These are phyloP conservation scores for Coffea canephora DNA, from an alignment of 257 asterid species.

Conservation along the genomic window DNA sequence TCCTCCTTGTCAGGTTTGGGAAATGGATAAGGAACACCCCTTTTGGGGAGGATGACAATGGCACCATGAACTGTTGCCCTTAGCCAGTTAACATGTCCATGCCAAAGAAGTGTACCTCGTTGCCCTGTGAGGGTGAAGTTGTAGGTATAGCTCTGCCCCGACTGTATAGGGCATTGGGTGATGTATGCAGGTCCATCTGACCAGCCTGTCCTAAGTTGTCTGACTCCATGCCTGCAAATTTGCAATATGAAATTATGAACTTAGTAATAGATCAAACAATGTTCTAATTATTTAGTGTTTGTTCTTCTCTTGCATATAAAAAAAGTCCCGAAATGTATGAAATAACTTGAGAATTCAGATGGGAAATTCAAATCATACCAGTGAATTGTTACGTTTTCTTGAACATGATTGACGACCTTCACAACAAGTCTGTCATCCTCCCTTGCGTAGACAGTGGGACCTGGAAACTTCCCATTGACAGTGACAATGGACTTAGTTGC, in stretches of 20 bases:
- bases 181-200: slow-evolving; percentile 73
- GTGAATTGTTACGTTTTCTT: slow-evolving; percentile 68
- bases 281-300: neutral
- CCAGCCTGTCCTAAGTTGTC: slow-evolving; percentile 75
- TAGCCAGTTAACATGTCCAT: slow-evolving; percentile 68
- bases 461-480: slow-evolving; percentile 73
- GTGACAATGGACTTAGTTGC: slow-evolving; percentile 50
- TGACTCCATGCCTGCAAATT: slow-evolving; percentile 67
- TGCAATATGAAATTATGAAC: neutral
- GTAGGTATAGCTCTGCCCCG: slow-evolving; percentile 59
- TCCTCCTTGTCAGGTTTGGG: slow-evolving; percentile 66
- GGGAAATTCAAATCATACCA: slow-evolving; percentile 32
- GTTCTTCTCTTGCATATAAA: neutral
- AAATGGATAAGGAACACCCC: slow-evolving; percentile 61
- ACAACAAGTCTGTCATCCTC: slow-evolving; percentile 67
- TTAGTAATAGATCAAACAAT: neutral
- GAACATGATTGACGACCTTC: slow-evolving; percentile 54
- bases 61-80: slow-evolving; percentile 82
- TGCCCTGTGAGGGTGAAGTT: slow-evolving; percentile 66
- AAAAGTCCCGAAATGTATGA: neutral
- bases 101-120: slow-evolving; percentile 73
- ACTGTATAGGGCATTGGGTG: slow-evolving; percentile 72
- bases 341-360: neutral
- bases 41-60: slow-evolving; percentile 61
- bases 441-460: slow-evolving; percentile 67